phyloP scores from a whole-genome alignment of 768 basidiomycete genomes.

The Pulveroboletus sp. region DNA sequence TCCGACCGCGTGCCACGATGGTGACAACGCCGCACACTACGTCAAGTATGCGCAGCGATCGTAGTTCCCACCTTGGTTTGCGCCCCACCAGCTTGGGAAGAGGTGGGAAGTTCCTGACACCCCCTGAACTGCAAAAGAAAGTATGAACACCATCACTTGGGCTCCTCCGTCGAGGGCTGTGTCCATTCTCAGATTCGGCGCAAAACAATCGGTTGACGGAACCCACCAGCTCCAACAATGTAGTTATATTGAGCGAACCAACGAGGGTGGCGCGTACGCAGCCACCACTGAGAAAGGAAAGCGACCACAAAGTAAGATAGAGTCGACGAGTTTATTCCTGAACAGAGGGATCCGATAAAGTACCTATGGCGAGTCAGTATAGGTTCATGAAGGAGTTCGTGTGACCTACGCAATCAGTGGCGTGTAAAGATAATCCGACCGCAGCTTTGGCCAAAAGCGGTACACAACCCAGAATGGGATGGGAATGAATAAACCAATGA shows the following conservation, averaged over 20 bases:
- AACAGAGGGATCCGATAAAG: constrained; percentile 12
- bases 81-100: constrained; percentile 60
- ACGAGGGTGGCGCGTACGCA: constrained; percentile 33
- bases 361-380: constrained; percentile 3
- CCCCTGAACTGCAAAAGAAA: constrained; percentile 49
- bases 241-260: constrained; percentile 40
- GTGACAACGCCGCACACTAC: no score
- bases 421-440: constrained; percentile 27
- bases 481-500: constrained; percentile 32
- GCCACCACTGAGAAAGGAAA: constrained; percentile 36
- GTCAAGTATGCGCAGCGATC: constrained; percentile 23
- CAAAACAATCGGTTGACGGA: no score
- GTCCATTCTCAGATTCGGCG: neutral
- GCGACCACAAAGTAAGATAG: constrained; percentile 17
- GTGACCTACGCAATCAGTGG: no score
- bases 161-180: constrained; percentile 36
- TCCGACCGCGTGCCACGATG: no score
- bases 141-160: constrained; percentile 54
- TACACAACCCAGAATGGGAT: constrained; percentile 42
- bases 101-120: constrained; percentile 45
- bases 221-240: constrained; percentile 40
- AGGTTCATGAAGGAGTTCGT: constrained; percentile 19
- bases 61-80: constrained; percentile 47
- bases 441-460: constrained; percentile 31
- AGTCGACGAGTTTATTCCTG: constrained; percentile 29